Evolutionary conservation across 1,284 basidiomycete genomes (phyloP), one percentile per base, ranked within the genome.

Genomic region (Cryptococcus sp.): DNA sequence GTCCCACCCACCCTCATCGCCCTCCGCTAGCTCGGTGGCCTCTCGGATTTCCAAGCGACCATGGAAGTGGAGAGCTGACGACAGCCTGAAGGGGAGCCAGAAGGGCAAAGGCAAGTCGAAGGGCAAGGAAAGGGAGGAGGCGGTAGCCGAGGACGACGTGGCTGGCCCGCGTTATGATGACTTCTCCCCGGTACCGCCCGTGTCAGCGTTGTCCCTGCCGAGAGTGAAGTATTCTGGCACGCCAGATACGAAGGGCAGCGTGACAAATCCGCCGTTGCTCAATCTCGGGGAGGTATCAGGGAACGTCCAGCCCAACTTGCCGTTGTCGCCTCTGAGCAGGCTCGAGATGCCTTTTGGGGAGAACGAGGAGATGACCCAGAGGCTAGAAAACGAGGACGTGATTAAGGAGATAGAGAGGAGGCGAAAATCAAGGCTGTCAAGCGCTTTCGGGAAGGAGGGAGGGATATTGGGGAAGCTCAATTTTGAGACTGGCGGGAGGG

Each of bases 391-490:
- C 11, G 49, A 38, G 12, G 13, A 21, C 13, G 6, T 40, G 7
- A 9, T 28, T 24, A 4, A 9, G 28, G 28, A 33, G 28, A 21
- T 33, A 2, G 46, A 20, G n/a, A 35, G 23, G 4, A 50, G 35
- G 35, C 20, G 47, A n/a, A 45, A 47, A 46, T 36, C 45, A 33
- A 48, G 35, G 50, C 21, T 55, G 15, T 28, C 50, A 15, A 56
- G 46, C 20, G 56, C 53, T 1, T 69, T 62, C 48, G 40, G 28
- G 40, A 52, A 64, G 46, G 63, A 67, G 37, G 67, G 67, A 37
- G 67, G 64, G 16, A 63, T 66, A 9, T 51, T 69, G 18, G 68
- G 68, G 16, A 50, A 54, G 43, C 36, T 67, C 47, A 55, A 58
- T 7, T 69, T 67, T 47, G 66, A 68, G 46, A 46, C 33, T 6